Evolutionary conservation across 345 rosid genomes (phyloP), one percentile per base, ranked within the genome.

Genomic region (Abelmoschus esculentus): DNA sequence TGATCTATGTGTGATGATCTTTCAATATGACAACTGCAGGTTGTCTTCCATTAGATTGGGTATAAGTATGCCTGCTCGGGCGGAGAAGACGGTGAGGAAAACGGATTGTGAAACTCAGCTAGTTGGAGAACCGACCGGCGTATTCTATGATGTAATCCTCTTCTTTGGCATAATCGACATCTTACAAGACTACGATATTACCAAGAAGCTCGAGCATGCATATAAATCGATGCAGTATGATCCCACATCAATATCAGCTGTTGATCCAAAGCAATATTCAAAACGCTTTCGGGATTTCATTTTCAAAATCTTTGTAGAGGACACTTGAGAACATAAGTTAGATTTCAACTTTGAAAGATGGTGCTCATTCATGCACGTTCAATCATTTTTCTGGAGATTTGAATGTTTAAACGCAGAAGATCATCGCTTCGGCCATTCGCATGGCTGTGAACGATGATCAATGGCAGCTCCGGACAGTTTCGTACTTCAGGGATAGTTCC

Each of bases 181-280:
- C 72, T 80, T 95, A 29, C 99, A 95, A 78, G 99, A 95, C 82
- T 95, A 95, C 14, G 99, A 95, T 54, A 95, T 95, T 61, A 91
- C 93, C 89, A 95, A 92, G 86, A 95, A 92, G 83, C 98, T 95
- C 57, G 99, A 95, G 84, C 99, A 91, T 72, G 99, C 97, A 6
- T 91, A 92, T 79, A 95, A 95, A 76, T 92, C 99, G 58, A 91
- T 95, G 90, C 98, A 95, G 29, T 86, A 88, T 60, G 98, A 92
- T 78, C 87, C 99, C 0, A 92, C 98, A 36, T 95, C 99, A 1
- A 95, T 95, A 72, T 95, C 99, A 7, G 98, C 99, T 1, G 99
- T 95, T 61, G 98, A 92, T 85, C 99, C 99, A 26, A 95, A 82
- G 81, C 98, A 95, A 63, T 92, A 95, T 77, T 87, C 98, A 0